Percentiles rank a stretch among this genome's conserved stretches.
These are phyloP conservation scores for Candida succiphila DNA, from an alignment of 805 yeast genomes.

Conservation along the genomic window DNA sequence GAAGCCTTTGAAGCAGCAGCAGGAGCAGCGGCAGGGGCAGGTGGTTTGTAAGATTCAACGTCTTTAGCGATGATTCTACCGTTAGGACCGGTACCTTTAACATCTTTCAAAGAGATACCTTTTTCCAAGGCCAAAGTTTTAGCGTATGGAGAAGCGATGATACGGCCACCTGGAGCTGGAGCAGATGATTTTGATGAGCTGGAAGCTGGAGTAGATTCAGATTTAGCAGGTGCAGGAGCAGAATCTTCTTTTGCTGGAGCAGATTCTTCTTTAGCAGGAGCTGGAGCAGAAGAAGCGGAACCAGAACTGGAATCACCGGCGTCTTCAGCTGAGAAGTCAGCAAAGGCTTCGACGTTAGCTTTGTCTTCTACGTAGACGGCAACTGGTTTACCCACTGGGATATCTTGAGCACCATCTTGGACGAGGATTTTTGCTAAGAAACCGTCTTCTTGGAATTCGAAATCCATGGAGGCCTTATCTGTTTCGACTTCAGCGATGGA, in stretches of 20 bases:
- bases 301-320: slow-evolving; percentile 47
- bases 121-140: slow-evolving; percentile 86
- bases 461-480: slow-evolving; percentile 97
- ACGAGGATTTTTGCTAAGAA: slow-evolving; percentile 79
- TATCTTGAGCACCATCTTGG: slow-evolving; percentile 78
- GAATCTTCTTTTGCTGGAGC: slow-evolving; percentile 22
- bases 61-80: slow-evolving; percentile 93
- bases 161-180: slow-evolving; percentile 47
- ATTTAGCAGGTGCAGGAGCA: slow-evolving; percentile 20
- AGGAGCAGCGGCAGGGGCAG: slow-evolving; percentile 27
- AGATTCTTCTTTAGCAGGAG: slow-evolving; percentile 13
- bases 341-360: slow-evolving; percentile 80
- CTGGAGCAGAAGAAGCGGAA: slow-evolving; percentile 31
- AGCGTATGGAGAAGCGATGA: slow-evolving; percentile 92
- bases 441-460: slow-evolving; percentile 97
- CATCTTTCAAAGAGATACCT: slow-evolving; percentile 77
- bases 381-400: slow-evolving; percentile 91
- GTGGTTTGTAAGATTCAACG: slow-evolving; percentile 56
- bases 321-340: slow-evolving; percentile 73
- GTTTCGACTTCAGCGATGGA: slow-evolving; percentile 95
- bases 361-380: slow-evolving; percentile 92
- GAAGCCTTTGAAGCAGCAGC: slow-evolving; percentile 31
- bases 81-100: slow-evolving; percentile 89
- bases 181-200: slow-evolving; percentile 24
- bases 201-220: slow-evolving; percentile 14